Base-by-base conservation (phyloP, 495 filamentous ascomycete species). In the Evernia prunastri region DNA sequence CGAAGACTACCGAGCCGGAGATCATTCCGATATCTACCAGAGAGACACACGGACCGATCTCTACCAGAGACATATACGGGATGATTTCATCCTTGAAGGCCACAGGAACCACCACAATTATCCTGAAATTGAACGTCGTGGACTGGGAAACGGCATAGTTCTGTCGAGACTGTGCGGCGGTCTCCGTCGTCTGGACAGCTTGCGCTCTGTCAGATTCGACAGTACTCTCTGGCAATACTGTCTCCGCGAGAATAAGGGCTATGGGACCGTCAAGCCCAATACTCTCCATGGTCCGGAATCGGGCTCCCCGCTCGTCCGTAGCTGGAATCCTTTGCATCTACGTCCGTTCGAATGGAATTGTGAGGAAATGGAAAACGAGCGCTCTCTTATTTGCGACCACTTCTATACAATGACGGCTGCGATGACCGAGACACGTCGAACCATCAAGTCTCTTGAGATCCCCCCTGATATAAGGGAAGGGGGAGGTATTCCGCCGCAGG, bases 241-340 rank as follows among this genome's bases (percentile, higher is more conserved):
- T 20, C 35, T 58, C 27, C 10, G 42, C 39, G n/a, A 49, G 45
- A 13, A 27, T 13, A 4, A 49, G 5, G 12, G 6, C 12, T 6
- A 3, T 17, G 10, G n/a, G 8, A 49, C 11, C 0, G 0, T 11
- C 6, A 27, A 20, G 1, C n/a, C 17, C 13, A 35, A 9, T 20
- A 60, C 58, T 13, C 15, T 45, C 18, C 42, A 56, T 18, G n/a
- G 18, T 2, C 45, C 33, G 3, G 2, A 37, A 4, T 12, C 23
- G 4, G 45, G 60, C 31, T 56, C 60, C 3, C 60, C 60, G 1
- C 47, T 63, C n/a, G 2, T 20, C 25, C 45, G 60, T 15, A 63
- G 47, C 42, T 63, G 60, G 60, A 33, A 63, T 63, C 60, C 45
- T 37, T 63, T 56, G 2, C 45, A 63, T 43, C 29, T 56, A 8